Base-by-base conservation (phyloP, 192 early-diverging fungal genomes). In the Helicostylum pulchrum region DNA sequence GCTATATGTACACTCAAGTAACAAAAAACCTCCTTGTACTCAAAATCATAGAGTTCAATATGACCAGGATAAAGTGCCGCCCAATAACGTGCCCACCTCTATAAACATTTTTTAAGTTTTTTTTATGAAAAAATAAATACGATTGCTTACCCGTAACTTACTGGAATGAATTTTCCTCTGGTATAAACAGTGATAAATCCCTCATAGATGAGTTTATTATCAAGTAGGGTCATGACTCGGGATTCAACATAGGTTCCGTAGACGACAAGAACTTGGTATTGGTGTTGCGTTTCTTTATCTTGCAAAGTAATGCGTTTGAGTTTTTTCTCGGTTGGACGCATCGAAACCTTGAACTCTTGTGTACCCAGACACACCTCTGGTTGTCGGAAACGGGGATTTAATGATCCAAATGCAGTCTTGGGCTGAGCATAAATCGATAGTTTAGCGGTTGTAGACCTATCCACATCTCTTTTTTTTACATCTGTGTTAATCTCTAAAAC, bases 1-100 rank as follows among this genome's bases (percentile, higher is more conserved):
- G 36, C 21, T 52, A 63, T 14, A 51, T 20, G n/a, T 63, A 42
- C 1, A 63, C 21, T 53, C 23, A 44, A 44, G 44, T 34, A 34
- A 53, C 36, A 9, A 39, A 39, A 39, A 42, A 61, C 64, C 64
- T 74, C 72, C 49, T 68, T 68, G 47, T 68, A 64, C 42, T 74
- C 72, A 74, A 74, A 74, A 66, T 74, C 72, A 65, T 69, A 74
- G 21, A 74, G 58, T 20, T 50, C 20, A 10, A 74, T 46, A 30
- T 68, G 43, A 14, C 59, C 32, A 17, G 51, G 57, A 53, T 65
- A 51, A 14, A 74, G 34, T 36, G 54, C 55, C 2, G 67, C 67
- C 66, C 67, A 69, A 52, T 69, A 74, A 34, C 72, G 56, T 19
- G 64, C 15, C 72, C 72, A 74, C 53, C 51, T 57, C 72, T 74